Base-by-base conservation (phyloP, 1,284 basidiomycete species). In the Amylostereum areolatum region DNA sequence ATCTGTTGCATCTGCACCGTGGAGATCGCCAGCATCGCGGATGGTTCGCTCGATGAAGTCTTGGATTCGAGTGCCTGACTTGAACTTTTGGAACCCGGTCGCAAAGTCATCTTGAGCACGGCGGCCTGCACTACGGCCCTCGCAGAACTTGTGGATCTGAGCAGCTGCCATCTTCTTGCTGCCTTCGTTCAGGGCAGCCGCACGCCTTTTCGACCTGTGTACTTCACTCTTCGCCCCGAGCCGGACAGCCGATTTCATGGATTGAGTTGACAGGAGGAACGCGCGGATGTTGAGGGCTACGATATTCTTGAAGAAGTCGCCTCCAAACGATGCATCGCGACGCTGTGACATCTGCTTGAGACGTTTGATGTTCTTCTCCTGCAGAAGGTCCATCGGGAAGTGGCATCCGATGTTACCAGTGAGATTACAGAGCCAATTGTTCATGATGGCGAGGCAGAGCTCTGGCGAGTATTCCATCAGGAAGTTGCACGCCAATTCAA, bases 401-500 rank as follows among this genome's bases (percentile, higher is more conserved):
- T 45, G 49, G 44, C 50, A 46, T 5, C 53, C 53, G 25, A 43
- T 32, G 18, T 36, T 10, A 2, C 47, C 50, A 4, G 50, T 36
- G 29, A 51, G 41, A 31, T 56, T 59, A 31, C 59, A 57, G 1
- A 65, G 53, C 31, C 58, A 61, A 29, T 61, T 58, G n/a, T 61
- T 52, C 8, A 63, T 46, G 1, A 66, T 50, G 1, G 52, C 55
- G 1, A 49, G 31, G 9, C 43, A 37, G 5, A 65, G 47, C 5
- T 52, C 56, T 0, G 37, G 40, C 2, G 55, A 55, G 33, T 51
- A 64, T 33, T 67, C 64, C 42, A 54, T 65, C 18, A 59, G 50
- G 49, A 65, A 63, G 40, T 61, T 62, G 52, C 64, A 66, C 2
- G 57, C 59, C 25, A 66, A 42, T 44, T 67, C 64, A 9, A 66